These are phyloP conservation scores for Grosmannia penicillata DNA, from an alignment of 2,329 filamentous ascomycete species.

Conservation along the genomic window DNA sequence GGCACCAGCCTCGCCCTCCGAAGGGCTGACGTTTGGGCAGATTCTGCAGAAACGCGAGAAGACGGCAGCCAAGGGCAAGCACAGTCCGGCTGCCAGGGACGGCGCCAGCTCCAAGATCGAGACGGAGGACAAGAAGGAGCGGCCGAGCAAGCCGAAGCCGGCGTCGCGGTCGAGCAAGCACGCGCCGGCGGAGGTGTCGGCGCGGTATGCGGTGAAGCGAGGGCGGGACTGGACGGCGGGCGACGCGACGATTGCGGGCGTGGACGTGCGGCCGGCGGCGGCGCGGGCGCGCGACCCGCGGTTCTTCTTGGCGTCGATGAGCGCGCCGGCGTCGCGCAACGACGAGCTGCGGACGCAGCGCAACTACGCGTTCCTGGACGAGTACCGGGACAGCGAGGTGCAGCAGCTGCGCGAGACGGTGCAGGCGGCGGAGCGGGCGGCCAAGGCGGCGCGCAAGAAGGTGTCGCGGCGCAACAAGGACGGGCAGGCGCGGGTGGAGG, in stretches of 20 bases:
- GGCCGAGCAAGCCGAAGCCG: conserved; percentile 2
- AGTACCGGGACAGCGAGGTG: conserved; percentile 77
- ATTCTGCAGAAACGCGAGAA: conserved; percentile 6
- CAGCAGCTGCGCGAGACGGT: conserved; percentile 54
- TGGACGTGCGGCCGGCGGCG: conserved; percentile 35
- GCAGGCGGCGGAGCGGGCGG: conserved; percentile 38
- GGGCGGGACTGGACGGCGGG: conserved; percentile 38
- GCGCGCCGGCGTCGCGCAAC: conserved; percentile 17
- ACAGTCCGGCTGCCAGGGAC: too few relatives aligned
- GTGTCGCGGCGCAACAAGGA: conserved; percentile 6
- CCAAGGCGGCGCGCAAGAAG: conserved; percentile 7
- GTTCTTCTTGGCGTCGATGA: conserved; percentile 55
- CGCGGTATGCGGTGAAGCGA: conserved; percentile 70
- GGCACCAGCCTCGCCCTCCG: conserved; percentile 1
- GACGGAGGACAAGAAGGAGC: conserved; percentile 22
- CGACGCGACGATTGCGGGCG: conserved; percentile 9
- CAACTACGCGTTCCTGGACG: conserved; percentile 77
- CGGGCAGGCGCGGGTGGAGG: not conserved
- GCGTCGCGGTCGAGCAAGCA: conserved; percentile 54
- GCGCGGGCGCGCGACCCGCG: conserved; percentile 60
- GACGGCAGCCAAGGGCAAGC: not conserved
- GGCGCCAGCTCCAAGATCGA: conserved; percentile 14
- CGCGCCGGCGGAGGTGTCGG: conserved; percentile 69
- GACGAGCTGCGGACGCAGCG: conserved; percentile 47
- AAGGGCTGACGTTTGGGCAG: conserved; percentile 7